Evolutionary conservation across 2,329 filamentous ascomycete species (phyloP).

Genomic region (Aspergillus fructus): DNA sequence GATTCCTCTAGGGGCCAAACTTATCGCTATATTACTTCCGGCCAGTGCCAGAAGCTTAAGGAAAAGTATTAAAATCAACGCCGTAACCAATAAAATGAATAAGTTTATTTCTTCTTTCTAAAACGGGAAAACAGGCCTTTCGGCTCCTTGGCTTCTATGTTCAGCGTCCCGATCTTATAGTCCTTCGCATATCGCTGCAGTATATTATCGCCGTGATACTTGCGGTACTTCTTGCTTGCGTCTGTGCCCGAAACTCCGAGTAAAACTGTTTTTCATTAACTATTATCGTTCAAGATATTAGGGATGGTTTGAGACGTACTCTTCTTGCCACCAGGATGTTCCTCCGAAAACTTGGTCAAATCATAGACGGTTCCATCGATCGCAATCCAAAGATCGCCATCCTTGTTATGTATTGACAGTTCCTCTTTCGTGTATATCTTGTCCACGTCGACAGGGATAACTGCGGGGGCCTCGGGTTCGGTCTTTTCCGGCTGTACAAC

Average conservation of each 20-base stretch:
- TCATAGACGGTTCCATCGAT: constrained; percentile 26
- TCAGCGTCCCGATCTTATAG: constrained; percentile 1
- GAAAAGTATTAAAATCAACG: too few relatives aligned
- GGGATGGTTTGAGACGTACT: not conserved
- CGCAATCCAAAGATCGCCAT: constrained; percentile 23
- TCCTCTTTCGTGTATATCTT: not conserved
- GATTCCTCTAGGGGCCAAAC: too few relatives aligned
- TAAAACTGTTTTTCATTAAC: constrained; percentile 3
- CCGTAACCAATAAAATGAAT: not conserved
- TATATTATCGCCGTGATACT: constrained; percentile 14
- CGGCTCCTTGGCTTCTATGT: not conserved
- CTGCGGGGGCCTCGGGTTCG: not conserved
- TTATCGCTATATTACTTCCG: too few relatives aligned
- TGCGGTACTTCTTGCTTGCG: constrained; percentile 19
- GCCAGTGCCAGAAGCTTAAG: too few relatives aligned
- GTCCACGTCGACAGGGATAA: not conserved
- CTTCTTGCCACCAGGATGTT: constrained; percentile 27
- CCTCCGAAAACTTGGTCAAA: constrained; percentile 21
- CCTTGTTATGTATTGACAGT: constrained; percentile 15
- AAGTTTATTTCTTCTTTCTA: not conserved
- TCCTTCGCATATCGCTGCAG: constrained; percentile 8
- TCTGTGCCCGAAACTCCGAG: constrained; percentile 13
- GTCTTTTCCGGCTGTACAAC: not conserved
- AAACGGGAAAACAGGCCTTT: constrained; percentile 8
- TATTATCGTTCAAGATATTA: too few relatives aligned